Conservation (phyloP, 371 early-diverging fungal genomes). For the Chytridiales sp. region DNA sequence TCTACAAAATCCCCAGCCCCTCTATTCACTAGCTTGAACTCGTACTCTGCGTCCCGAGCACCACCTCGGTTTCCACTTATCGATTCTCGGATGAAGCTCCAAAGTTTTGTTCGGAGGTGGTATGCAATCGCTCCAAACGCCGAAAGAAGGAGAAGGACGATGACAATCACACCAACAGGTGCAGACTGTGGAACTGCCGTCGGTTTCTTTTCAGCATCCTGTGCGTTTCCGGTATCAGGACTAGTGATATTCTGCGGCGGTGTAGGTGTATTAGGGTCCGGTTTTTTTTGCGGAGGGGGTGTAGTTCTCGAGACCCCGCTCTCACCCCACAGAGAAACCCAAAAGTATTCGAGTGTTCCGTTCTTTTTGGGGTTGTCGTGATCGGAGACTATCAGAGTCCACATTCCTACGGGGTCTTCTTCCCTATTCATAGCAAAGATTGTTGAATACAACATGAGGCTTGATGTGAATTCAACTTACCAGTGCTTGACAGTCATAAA, state of each 20-base stretch:
- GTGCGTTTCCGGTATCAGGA: too few species aligned
- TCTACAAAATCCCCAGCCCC: conserved; percentile 10
- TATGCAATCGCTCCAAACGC: not conserved
- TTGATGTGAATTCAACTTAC: conserved; percentile 46
- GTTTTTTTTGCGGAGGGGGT: not conserved
- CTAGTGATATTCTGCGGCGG: not conserved
- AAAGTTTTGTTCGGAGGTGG: not conserved
- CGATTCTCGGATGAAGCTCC: too few species aligned
- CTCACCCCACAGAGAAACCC: conserved; percentile 70
- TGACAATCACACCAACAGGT: not conserved
- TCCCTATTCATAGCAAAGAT: conserved; percentile 56
- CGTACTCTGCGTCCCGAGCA: too few species aligned
- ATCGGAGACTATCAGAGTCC: conserved; percentile 66
- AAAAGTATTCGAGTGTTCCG: conserved; percentile 63
- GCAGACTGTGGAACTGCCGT: conserved; percentile 9
- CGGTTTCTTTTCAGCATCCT: conserved; percentile 18
- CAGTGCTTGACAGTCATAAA: conserved; percentile 95
- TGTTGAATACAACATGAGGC: conserved; percentile 12
- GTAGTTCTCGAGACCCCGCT: not conserved
- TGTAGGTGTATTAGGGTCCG: too few species aligned
- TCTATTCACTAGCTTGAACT: too few species aligned
- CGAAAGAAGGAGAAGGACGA: conserved; percentile 1
- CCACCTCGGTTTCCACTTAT: too few species aligned
- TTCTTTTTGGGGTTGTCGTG: conserved; percentile 16
- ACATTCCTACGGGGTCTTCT: conserved; percentile 77